phyloP scores from a whole-genome alignment of 805 yeast genomes.

The Saturnispora hagleri region DNA sequence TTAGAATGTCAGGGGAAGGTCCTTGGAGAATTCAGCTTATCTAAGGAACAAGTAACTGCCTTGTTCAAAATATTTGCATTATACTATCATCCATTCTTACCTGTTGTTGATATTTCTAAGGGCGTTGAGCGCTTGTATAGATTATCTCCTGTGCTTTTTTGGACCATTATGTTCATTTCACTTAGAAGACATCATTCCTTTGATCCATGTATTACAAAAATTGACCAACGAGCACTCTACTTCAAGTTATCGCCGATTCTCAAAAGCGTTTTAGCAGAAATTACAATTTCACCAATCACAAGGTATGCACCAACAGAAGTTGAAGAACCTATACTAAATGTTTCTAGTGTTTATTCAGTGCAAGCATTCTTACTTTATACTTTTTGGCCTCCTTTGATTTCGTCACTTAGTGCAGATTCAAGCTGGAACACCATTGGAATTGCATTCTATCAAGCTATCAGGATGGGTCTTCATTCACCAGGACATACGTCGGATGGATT shows the following conservation, averaged over 20 bases:
- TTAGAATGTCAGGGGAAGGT: constrained; percentile 56
- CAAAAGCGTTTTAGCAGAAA: constrained; percentile 73
- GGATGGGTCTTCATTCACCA: constrained; percentile 85
- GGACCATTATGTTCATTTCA: constrained; percentile 88
- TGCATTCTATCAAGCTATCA: constrained; percentile 84
- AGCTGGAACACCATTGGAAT: constrained; percentile 93
- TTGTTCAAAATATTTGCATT: constrained; percentile 62
- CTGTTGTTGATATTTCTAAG: constrained; percentile 70
- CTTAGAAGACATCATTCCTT: constrained; percentile 49
- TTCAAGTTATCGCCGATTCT: constrained; percentile 57
- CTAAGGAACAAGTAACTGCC: constrained; percentile 49
- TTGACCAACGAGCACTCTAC: constrained; percentile 34
- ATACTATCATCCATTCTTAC: constrained; percentile 78
- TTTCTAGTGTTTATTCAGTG: constrained; percentile 86
- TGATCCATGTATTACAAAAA: constrained; percentile 15
- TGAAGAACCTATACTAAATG: constrained; percentile 76
- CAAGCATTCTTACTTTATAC: constrained; percentile 87
- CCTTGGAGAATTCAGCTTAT: constrained; percentile 57
- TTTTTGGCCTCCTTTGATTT: constrained; percentile 93
- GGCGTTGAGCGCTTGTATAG: constrained; percentile 78
- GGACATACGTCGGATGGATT: constrained; percentile 46
- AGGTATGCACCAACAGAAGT: constrained; percentile 70
- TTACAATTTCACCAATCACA: constrained; percentile 84
- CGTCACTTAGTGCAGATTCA: constrained; percentile 90
- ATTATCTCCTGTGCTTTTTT: constrained; percentile 80